Conservation (phyloP, 495 filamentous ascomycete genomes). For the Antarctomyces pellizariae region DNA sequence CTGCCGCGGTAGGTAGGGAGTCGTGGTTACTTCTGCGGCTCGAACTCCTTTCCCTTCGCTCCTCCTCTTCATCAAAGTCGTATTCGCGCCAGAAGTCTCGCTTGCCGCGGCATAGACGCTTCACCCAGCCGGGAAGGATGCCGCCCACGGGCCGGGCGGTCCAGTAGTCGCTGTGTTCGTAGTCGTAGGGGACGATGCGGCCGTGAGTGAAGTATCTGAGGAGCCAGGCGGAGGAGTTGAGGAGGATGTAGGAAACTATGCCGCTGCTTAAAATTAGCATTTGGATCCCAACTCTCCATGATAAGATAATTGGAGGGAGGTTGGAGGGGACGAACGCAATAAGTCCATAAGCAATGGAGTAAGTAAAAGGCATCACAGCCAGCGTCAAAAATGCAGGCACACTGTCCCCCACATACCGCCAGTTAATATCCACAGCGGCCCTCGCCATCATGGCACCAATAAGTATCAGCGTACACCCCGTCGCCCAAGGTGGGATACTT, state of each 20-base stretch:
- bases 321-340: background rate
- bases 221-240: constrained; percentile 42
- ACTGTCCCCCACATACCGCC: constrained; percentile 54
- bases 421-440: constrained; percentile 58
- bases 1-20: no score
- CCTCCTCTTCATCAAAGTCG: constrained; percentile 2
- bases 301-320: no score
- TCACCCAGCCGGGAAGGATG: constrained; percentile 44
- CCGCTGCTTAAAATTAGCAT: no score
- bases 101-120: constrained; percentile 34
- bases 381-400: constrained; percentile 64
- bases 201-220: constrained; percentile 39
- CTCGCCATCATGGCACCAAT: constrained; percentile 65
- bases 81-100: constrained; percentile 34
- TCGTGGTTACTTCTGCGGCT: no score
- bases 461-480: constrained; percentile 58
- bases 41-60: no score
- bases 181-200: constrained; percentile 45
- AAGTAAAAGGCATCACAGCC: constrained; percentile 68
- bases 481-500: constrained; percentile 65
- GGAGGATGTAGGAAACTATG: constrained; percentile 44
- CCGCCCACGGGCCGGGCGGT: constrained; percentile 43
- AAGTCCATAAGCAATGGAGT: no score
- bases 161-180: constrained; percentile 52
- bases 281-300: no score